Evolutionary conservation across 257 asterid genomes (phyloP).

Genomic region (Solanum clarkiae): DNA sequence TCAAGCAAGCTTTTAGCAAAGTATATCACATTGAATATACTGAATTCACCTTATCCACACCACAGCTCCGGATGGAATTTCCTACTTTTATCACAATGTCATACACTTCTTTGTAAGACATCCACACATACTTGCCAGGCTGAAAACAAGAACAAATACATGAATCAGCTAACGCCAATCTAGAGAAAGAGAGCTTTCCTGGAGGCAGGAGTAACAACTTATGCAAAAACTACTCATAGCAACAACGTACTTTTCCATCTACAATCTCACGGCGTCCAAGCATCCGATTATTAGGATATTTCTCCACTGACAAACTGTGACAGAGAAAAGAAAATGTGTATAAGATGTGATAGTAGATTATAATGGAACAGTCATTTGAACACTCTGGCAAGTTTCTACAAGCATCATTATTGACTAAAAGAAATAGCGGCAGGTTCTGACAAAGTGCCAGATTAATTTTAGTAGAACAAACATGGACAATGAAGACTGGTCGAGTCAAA

Average conservation of each 20-base stretch:
- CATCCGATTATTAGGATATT: conserved; percentile 72
- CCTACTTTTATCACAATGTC: conserved; percentile 71
- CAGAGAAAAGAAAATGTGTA: background rate
- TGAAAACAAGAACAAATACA: conserved; percentile 19
- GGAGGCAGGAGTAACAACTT: background rate
- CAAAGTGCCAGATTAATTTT: background rate
- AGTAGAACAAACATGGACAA: background rate
- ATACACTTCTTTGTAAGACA: conserved; percentile 77
- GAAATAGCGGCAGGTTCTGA: background rate
- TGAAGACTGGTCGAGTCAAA: background rate
- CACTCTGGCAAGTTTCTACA: background rate
- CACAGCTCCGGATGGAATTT: conserved; percentile 68
- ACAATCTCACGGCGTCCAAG: conserved; percentile 75
- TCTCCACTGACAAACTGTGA: conserved; percentile 71
- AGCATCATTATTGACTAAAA: background rate
- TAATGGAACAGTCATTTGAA: background rate
- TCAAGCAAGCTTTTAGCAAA: background rate
- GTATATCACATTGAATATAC: background rate
- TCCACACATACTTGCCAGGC: conserved; percentile 81
- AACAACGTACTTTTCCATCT: conserved; percentile 60
- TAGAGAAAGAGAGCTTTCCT: background rate
- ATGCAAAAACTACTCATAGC: conserved; percentile 2
- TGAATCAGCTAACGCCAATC: background rate
- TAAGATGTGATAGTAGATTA: background rate
- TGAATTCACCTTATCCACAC: conserved; percentile 60